A percentile compares a stretch with the other conserved stretches of the same genome.
These are phyloP conservation scores for Stephanodiscus minutulus DNA, from an alignment of 108 stramenopile genomes.

Conservation along the genomic window DNA sequence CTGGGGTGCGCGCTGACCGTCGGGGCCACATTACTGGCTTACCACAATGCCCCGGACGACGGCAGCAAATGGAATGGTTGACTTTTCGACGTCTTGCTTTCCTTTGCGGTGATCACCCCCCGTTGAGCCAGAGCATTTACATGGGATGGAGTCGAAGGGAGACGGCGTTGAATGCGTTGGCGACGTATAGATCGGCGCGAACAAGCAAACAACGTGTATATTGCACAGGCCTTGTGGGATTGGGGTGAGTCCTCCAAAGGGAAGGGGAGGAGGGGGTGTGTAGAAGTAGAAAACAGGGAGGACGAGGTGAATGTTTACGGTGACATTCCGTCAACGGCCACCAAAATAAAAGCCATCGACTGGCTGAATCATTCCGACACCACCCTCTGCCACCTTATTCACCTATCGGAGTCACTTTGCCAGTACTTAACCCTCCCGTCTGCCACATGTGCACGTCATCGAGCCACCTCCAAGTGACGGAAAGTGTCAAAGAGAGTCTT, in stretches of 20 bases:
- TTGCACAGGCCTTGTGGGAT: slow-evolving; percentile 61
- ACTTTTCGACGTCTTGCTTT: slow-evolving; percentile 53
- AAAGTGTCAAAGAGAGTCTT: slow-evolving; percentile 47
- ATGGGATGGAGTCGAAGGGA: slow-evolving; percentile 61
- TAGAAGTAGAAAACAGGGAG: slow-evolving; percentile 36
- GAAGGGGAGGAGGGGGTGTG: slow-evolving; percentile 45
- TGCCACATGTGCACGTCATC: slow-evolving; percentile 51
- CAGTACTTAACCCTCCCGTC: slow-evolving; percentile 61
- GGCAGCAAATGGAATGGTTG: slow-evolving; percentile 40
- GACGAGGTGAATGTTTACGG: slow-evolving; percentile 7
- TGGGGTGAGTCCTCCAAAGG: slow-evolving; percentile 42
- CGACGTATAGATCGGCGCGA: slow-evolving; percentile 39
- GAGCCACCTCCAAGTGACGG: slow-evolving; percentile 42
- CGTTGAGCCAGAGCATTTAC: slow-evolving; percentile 46
- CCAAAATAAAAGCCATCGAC: slow-evolving; percentile 26
- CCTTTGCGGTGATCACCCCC: slow-evolving; percentile 38
- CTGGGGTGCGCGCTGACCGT: slow-evolving; percentile 56
- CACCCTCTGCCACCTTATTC: slow-evolving; percentile 50
- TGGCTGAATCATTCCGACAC: slow-evolving; percentile 60
- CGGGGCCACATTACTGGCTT: slow-evolving; percentile 44
- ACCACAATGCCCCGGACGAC: slow-evolving; percentile 4
- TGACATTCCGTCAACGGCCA: neutral
- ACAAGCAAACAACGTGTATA: slow-evolving; percentile 50
- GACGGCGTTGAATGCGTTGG: slow-evolving; percentile 48
- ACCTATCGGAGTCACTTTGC: slow-evolving; percentile 54